Evolutionary conservation across 495 filamentous ascomycete species (phyloP).

Genomic region (Neurospora sp.): DNA sequence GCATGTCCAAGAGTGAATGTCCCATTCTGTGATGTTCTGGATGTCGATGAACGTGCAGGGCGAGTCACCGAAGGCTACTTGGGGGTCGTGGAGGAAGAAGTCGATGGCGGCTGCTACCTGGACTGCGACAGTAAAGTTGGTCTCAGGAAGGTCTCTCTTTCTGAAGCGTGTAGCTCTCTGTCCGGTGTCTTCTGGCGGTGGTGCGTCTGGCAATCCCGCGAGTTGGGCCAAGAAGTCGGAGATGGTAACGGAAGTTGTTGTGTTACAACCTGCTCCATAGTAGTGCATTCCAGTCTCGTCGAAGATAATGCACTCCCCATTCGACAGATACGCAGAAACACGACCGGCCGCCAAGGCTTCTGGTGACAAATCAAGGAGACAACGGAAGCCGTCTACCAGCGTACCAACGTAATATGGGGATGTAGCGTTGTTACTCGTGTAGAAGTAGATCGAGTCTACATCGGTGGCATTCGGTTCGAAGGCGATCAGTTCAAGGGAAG

Average conservation of each 20-base stretch:
- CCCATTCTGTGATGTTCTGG: background rate
- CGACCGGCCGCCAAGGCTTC: conserved; percentile 7
- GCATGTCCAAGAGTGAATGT: conserved; percentile 9
- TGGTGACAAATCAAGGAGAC: conserved; percentile 11
- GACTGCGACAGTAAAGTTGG: conserved; percentile 14
- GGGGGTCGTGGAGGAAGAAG: conserved; percentile 1
- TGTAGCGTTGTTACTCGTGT: conserved; percentile 9
- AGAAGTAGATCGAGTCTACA: conserved; percentile 10
- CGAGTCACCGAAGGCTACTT: conserved; percentile 10
- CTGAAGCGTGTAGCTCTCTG: too few species aligned
- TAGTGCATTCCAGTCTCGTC: conserved; percentile 12
- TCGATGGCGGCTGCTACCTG: conserved; percentile 5
- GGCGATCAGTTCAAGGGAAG: conserved; percentile 7
- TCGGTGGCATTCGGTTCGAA: background rate
- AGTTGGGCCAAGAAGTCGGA: conserved; percentile 10
- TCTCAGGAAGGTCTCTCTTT: background rate
- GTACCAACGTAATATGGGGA: conserved; percentile 11
- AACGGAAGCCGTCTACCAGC: conserved; percentile 5
- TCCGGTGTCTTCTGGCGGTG: background rate
- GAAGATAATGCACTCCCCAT: conserved; percentile 10
- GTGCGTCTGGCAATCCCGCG: background rate
- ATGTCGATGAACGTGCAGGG: conserved; percentile 4
- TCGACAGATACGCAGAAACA: conserved; percentile 1
- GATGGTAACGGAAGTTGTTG: conserved; percentile 7
- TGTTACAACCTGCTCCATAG: conserved; percentile 7